Conservation (phyloP, 2,329 filamentous ascomycete species). For the Colletotrichum abscissum region DNA sequence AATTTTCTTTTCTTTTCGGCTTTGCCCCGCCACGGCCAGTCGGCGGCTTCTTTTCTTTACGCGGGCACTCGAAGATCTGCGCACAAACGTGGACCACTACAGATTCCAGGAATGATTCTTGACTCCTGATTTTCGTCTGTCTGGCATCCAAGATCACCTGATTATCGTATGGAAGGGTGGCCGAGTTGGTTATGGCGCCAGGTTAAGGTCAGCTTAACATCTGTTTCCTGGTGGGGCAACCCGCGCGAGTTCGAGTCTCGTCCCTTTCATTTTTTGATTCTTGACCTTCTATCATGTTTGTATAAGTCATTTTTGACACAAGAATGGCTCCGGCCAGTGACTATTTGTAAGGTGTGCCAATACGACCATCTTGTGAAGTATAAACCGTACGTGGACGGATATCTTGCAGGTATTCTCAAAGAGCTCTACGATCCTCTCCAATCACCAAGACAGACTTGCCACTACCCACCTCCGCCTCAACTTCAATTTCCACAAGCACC, state of each 20-base stretch:
- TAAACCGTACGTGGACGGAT: background rate
- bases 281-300: background rate
- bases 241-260: slow-evolving; percentile 36
- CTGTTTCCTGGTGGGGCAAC: slow-evolving; percentile 36
- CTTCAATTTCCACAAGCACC: slow-evolving; percentile 20
- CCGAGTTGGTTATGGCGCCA: slow-evolving; percentile 36
- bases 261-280: slow-evolving; percentile 21
- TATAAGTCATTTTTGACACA: background rate
- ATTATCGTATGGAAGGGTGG: slow-evolving; percentile 25
- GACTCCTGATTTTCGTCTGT: rapidly evolving
- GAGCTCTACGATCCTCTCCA: background rate
- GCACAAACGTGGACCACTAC: background rate
- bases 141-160: background rate
- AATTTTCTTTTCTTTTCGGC: background rate
- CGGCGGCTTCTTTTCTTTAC: background rate
- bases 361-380: background rate
- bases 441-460: slow-evolving; percentile 3
- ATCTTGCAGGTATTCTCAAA: too few relatives aligned
- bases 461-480: slow-evolving; percentile 6
- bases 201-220: slow-evolving; percentile 36
- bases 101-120: rapidly evolving
- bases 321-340: background rate
- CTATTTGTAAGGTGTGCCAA: too few relatives aligned
- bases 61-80: too few relatives aligned
- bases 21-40: background rate